These are phyloP conservation scores for Barbatosphaeria neglecta DNA, from an alignment of 495 filamentous ascomycete species.

Conservation along the genomic window DNA sequence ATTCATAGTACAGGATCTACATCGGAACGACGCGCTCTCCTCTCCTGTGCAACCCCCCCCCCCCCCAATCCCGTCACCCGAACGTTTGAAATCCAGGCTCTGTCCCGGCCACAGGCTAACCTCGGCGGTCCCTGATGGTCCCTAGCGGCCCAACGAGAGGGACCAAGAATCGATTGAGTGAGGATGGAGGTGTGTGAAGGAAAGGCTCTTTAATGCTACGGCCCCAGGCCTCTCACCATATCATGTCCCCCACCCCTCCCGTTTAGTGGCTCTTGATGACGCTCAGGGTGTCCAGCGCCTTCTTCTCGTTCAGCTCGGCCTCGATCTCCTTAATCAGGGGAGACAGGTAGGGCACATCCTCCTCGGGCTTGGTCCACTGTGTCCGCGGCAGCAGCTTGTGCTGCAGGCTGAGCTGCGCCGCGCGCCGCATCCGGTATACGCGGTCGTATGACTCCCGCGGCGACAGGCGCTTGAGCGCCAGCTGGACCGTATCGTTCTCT, in stretches of 20 bases:
- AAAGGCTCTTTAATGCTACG: no score
- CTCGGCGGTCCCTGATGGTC: no score
- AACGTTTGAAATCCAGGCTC: no score
- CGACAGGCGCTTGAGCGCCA: constrained; percentile 80
- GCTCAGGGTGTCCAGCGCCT: constrained; percentile 71
- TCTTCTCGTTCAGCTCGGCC: constrained; percentile 68
- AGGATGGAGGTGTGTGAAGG: no score
- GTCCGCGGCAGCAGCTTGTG: constrained; percentile 75
- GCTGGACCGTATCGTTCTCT: constrained; percentile 73
- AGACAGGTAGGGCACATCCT: constrained; percentile 23
- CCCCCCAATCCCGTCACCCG: no score
- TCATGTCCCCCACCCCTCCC: background rate
- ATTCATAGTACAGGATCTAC: no score
- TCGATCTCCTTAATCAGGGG: constrained; percentile 29
- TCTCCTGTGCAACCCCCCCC: no score
- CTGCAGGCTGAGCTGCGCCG: constrained; percentile 64
- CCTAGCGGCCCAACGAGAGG: no score
- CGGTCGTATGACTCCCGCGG: constrained; percentile 90
- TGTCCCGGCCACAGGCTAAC: no score
- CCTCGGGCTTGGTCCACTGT: constrained; percentile 56
- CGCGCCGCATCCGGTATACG: constrained; percentile 88
- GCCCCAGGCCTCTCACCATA: no score
- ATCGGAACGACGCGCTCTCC: no score
- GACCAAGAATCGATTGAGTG: no score
- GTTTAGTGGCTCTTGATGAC: constrained; percentile 44